Base-by-base conservation (phyloP, 73 alveolate species). In the Halteria grandinella region DNA sequence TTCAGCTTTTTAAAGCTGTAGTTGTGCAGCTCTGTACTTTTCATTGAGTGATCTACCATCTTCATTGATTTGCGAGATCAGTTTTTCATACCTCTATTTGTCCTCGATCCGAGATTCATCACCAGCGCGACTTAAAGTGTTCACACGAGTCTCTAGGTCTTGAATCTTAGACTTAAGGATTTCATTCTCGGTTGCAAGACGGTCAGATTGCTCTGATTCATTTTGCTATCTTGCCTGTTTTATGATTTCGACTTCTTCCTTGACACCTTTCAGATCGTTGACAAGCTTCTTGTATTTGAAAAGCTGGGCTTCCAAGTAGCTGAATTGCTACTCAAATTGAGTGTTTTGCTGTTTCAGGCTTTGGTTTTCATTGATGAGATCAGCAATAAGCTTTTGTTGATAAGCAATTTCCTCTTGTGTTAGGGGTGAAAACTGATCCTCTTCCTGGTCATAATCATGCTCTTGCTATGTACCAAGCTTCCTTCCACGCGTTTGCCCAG, bases 171-270 rank as follows among this genome's bases (percentile, higher is more conserved):
- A 6, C 80, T 24, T 44, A 23, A 66, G 53, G 18, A 34, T 51
- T 12, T 44, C 31, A 66, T 45, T 66, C 45, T 66, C 63, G 28
- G 51, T 8, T n/a, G 11, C 17, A 14, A 62, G 11, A 21, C 17
- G 36, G n/a, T 33, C 62, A n/a, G 7, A 17, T 36, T 11, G 36
- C 60, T 29, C 41, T 44, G 6, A 39, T 11, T 27, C 54, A 48
- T 41, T 66, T 60, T 11, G 78, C 59, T 6, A n/a, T n/a, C n/a
- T n/a, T n/a, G 78, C 23, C 47, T 66, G 17, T 44, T 44, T 66
- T 5, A 66, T 6, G 17, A 45, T 5, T 6, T 18, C 24, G 8
- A 66, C 25, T 28, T 66, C 80, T 36, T 66, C 51, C 29, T 66
- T 66, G 39, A 66, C 47, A 14, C 31, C 3, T 11, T 25, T 40